Evolutionary conservation across 768 basidiomycete genomes (phyloP).

Genomic region (Mycena olivaceomarginata): DNA sequence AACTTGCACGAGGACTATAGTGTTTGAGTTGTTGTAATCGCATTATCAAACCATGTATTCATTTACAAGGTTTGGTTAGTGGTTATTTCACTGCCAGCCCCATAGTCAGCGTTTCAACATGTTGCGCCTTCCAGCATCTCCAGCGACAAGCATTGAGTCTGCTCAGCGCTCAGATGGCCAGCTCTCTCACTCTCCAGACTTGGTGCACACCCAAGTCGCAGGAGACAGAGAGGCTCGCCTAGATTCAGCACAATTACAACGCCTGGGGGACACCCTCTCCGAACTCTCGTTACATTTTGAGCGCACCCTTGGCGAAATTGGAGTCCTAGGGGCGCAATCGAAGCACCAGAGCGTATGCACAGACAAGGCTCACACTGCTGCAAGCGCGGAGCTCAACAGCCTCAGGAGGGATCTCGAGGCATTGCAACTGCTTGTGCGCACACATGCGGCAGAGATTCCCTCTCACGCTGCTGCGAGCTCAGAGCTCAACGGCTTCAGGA

Average conservation of each 20-base stretch:
- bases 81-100: no score
- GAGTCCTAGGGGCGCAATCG: neutral
- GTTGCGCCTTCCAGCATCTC: neutral
- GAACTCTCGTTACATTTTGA: neutral
- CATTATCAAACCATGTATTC: no score
- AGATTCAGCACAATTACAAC: no score
- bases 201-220: constrained; percentile 67
- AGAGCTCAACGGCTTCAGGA: constrained; percentile 48
- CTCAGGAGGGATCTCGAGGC: constrained; percentile 71
- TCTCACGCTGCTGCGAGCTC: constrained; percentile 59
- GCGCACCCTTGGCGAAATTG: constrained; percentile 11
- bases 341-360: constrained; percentile 62
- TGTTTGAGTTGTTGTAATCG: no score
- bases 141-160: neutral
- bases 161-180: neutral
- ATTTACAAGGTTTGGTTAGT: no score
- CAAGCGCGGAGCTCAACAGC: constrained; percentile 53
- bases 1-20: no score
- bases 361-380: constrained; percentile 67
- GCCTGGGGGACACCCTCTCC: constrained; percentile 46
- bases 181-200: constrained; percentile 54
- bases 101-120: no score
- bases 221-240: constrained; percentile 58
- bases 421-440: constrained; percentile 63
- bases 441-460: neutral